These are phyloP conservation scores for Gaeumannomyces tritici DNA, from an alignment of 2,329 filamentous ascomycete genomes.

Conservation along the genomic window DNA sequence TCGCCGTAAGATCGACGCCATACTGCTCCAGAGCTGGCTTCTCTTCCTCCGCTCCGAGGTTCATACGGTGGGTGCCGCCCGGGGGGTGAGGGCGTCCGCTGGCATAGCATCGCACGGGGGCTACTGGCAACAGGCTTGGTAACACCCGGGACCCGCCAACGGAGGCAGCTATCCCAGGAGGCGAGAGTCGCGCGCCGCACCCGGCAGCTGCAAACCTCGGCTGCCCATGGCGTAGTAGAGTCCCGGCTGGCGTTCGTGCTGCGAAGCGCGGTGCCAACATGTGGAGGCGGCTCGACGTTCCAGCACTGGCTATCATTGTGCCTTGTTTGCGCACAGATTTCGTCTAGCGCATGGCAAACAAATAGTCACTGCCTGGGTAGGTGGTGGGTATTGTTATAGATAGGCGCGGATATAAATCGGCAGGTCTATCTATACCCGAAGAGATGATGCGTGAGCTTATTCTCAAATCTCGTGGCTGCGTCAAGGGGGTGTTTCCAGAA, in stretches of 20 bases:
- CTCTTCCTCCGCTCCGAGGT: conserved; percentile 65
- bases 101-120: conserved; percentile 44
- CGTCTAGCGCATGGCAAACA: too few species aligned
- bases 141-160: too few species aligned
- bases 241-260: background rate
- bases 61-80: conserved; percentile 89
- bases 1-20: conserved; percentile 80
- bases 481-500: too few species aligned
- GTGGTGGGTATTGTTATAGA: too few species aligned
- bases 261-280: background rate
- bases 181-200: background rate
- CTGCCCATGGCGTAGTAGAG: background rate
- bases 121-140: conserved; percentile 22
- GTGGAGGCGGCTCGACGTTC: background rate
- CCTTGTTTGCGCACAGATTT: too few species aligned
- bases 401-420: too few species aligned
- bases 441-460: too few species aligned
- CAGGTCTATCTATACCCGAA: too few species aligned
- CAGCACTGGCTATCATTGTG: too few species aligned
- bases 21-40: conserved; percentile 87
- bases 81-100: conserved; percentile 76
- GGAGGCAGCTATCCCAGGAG: background rate
- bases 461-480: too few species aligned
- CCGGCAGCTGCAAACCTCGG: background rate
- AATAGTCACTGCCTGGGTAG: too few species aligned